Evolutionary conservation across 352 stramenopile genomes (phyloP), one percentile per base, ranked within the genome.

Genomic region (Globisporangium viniferum): DNA sequence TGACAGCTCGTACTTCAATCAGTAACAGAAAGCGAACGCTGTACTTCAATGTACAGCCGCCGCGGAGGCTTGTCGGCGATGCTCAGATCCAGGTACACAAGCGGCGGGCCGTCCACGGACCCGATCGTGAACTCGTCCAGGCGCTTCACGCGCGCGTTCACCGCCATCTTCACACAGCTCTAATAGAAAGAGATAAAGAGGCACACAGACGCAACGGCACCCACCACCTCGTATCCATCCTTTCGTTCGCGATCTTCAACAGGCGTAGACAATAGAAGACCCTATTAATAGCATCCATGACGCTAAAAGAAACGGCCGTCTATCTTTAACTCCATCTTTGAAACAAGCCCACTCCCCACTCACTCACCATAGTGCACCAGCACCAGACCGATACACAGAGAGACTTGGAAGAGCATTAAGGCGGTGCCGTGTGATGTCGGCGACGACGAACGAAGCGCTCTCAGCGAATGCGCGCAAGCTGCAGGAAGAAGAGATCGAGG

Each of bases 11-110:
- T 24, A 24, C 24, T 24, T 24, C 24, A 24, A 24, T 24, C 24
- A 24, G 24, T 24, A 24, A 24, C 24, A 24, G 24, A 24, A 24
- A 24, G 24, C 24, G 24, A 24, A 24, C 24, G 24, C 24, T 24
- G 24, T 24, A 90, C 84, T 69, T 93, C 86, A 58, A 93, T 90
- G 62, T 82, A 79, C 22, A 93, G 71, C 22, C 83, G 80, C 27
- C 86, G 75, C 44, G 80, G 65, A 3, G 80, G 80, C 29, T 82
- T 65, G 62, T 84, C 75, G 1, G 61, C 86, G 57, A 91, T 80
- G 10, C 73, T 66, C 62, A 93, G 39, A 62, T 91, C 84, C 33
- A 93, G 66, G 64, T 83, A 92, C 62, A 93, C 84, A 24, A 93
- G 56, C 29, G 81, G 76, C 0, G 85, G 74, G 2, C 84, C 82